These are phyloP conservation scores for Chlorella sp. DNA, from an alignment of 139 green algal genomes.

Conservation along the genomic window DNA sequence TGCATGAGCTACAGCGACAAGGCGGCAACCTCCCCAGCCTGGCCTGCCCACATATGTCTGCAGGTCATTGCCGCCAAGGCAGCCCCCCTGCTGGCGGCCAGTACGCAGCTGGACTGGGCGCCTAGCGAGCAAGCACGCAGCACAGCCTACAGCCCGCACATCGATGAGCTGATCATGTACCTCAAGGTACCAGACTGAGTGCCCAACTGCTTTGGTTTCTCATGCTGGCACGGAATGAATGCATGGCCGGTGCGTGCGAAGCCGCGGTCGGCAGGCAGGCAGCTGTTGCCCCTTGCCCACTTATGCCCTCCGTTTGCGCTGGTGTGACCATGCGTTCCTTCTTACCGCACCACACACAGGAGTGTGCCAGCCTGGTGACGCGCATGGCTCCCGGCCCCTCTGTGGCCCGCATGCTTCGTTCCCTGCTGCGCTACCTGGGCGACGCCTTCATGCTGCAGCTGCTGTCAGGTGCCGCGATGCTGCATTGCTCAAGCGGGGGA, in stretches of 20 bases:
- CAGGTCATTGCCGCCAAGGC: not conserved
- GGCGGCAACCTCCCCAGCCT: too few relatives aligned
- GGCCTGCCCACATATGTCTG: too few relatives aligned
- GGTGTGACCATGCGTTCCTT: not conserved
- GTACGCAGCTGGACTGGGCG: constrained; percentile 59
- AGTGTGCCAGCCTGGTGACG: constrained; percentile 37
- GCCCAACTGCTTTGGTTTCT: too few relatives aligned
- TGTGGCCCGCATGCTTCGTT: constrained; percentile 47
- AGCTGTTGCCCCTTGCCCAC: too few relatives aligned
- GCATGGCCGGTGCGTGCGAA: too few relatives aligned
- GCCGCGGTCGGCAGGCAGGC: too few relatives aligned
- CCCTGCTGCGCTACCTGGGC: constrained; percentile 51
- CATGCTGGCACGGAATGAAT: too few relatives aligned
- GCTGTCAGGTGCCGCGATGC: constrained; percentile 51
- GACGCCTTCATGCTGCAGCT: constrained; percentile 57
- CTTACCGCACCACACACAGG: not conserved
- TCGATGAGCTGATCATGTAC: constrained; percentile 60
- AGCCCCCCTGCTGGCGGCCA: constrained; percentile 47
- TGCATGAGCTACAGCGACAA: too few relatives aligned
- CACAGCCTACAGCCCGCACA: constrained; percentile 41
- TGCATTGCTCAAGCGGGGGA: too few relatives aligned
- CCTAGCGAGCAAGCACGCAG: constrained; percentile 48
- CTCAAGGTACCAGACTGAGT: too few relatives aligned
- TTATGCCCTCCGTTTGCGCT: too few relatives aligned
- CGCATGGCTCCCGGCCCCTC: constrained; percentile 49